Percentiles rank a stretch among this genome's conserved stretches.
Conservation (phyloP, 2,329 filamentous ascomycete species). For the Botrytis cinerea region DNA sequence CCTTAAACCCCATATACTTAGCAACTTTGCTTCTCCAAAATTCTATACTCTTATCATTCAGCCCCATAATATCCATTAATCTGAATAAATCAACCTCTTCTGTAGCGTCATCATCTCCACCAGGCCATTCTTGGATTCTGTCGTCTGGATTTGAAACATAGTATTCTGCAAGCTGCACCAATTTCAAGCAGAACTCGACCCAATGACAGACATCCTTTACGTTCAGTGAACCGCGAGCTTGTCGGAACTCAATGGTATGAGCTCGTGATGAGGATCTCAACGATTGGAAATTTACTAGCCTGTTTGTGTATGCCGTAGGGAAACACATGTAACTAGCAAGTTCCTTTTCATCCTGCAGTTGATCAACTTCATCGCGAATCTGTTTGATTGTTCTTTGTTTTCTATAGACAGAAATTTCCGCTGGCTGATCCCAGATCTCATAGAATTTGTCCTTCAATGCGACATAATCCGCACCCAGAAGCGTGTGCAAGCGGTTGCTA, state of each 20-base stretch:
- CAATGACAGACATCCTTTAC: conserved; percentile 30
- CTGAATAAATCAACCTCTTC: background rate
- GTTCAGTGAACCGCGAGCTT: conserved; percentile 32
- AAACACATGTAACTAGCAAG: conserved; percentile 27
- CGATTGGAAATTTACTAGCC: conserved; percentile 32
- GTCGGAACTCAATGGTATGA: conserved; percentile 36
- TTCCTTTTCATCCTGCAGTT: background rate
- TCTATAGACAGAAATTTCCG: background rate
- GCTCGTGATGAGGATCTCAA: conserved; percentile 18
- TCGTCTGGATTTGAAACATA: conserved; percentile 26
- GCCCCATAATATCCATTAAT: conserved; percentile 3
- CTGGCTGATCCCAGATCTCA: background rate
- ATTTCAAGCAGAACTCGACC: conserved; percentile 35
- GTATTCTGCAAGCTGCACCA: conserved; percentile 31
- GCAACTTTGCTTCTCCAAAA: conserved; percentile 16
- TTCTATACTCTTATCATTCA: background rate
- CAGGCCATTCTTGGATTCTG: conserved; percentile 25
- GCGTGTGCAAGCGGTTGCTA: conserved; percentile 30
- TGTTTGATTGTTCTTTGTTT: background rate
- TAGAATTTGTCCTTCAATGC: background rate
- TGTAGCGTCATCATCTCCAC: background rate
- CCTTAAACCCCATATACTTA: background rate
- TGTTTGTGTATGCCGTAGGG: conserved; percentile 4
- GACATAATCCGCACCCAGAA: conserved; percentile 12
- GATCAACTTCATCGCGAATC: conserved; percentile 7